These are phyloP conservation scores for Lasiosphaeria ovina DNA, from an alignment of 495 filamentous ascomycete species.

Conservation along the genomic window DNA sequence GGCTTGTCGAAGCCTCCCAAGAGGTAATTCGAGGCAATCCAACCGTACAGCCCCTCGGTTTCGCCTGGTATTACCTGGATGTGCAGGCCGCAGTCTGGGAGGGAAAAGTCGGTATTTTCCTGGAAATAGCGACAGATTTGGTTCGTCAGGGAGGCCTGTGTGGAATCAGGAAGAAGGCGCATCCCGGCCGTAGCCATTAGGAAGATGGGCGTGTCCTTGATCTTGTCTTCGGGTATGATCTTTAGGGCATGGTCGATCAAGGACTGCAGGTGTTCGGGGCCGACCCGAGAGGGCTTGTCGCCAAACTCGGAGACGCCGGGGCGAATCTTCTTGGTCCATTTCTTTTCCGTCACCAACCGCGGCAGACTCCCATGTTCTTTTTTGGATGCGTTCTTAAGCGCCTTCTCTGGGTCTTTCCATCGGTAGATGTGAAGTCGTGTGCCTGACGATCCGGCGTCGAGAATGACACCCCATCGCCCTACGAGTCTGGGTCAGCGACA, in stretches of 20 bases:
- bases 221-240: conserved; percentile 74
- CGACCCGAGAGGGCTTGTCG: conserved; percentile 70
- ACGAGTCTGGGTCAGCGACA: conserved; percentile 15
- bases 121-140: conserved; percentile 84
- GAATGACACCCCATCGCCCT: conserved; percentile 60
- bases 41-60: conserved; percentile 96
- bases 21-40: conserved; percentile 97
- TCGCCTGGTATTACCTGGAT: conserved; percentile 97
- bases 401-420: conserved; percentile 76
- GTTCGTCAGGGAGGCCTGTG: conserved; percentile 68
- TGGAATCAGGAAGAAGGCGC: conserved; percentile 73
- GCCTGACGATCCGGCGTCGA: conserved; percentile 68
- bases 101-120: conserved; percentile 72
- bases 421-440: conserved; percentile 91
- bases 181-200: conserved; percentile 96
- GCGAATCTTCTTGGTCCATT: conserved; percentile 90
- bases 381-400: conserved; percentile 57
- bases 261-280: conserved; percentile 72
- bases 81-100: conserved; percentile 87
- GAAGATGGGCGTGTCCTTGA: conserved; percentile 86
- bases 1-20: conserved; percentile 90
- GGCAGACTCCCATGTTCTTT: conserved; percentile 70
- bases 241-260: conserved; percentile 81
- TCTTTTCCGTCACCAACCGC: conserved; percentile 73
- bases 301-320: conserved; percentile 92